These are phyloP conservation scores for Pyronema omphalodes DNA, from an alignment of 495 filamentous ascomycete genomes.

Conservation along the genomic window DNA sequence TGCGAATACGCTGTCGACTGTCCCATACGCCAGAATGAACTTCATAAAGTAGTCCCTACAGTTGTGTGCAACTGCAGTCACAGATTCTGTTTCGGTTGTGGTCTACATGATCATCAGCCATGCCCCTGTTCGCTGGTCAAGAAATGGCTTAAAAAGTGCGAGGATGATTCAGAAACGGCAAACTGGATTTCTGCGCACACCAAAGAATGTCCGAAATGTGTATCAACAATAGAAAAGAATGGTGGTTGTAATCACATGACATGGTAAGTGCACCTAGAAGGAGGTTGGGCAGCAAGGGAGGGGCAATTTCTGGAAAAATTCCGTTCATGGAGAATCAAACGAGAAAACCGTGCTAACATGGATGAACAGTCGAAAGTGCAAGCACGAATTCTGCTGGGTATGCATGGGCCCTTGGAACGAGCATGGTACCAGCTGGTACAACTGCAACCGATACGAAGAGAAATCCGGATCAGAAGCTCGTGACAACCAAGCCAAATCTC, in stretches of 20 bases:
- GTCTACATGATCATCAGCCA: slow-evolving; percentile 79
- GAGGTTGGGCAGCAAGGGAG: too few relatives aligned
- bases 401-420: slow-evolving; percentile 98
- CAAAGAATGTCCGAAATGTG: slow-evolving; percentile 90
- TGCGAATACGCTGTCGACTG: slow-evolving; percentile 88
- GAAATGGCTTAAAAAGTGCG: slow-evolving; percentile 95
- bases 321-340: too few relatives aligned
- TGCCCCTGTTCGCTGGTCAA: slow-evolving; percentile 82
- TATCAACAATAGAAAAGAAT: slow-evolving; percentile 97
- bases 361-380: slow-evolving; percentile 55
- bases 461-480: slow-evolving; percentile 80
- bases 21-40: slow-evolving; percentile 62
- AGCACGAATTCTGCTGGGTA: slow-evolving; percentile 99
- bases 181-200: slow-evolving; percentile 99
- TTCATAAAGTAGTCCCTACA: slow-evolving; percentile 69
- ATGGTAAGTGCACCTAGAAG: slow-evolving; percentile 29
- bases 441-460: slow-evolving; percentile 93
- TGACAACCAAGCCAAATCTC: slow-evolving; percentile 73
- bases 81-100: slow-evolving; percentile 91
- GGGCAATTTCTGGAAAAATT: too few relatives aligned
- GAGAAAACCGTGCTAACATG: background rate
- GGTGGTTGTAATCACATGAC: slow-evolving; percentile 99
- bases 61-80: slow-evolving; percentile 70
- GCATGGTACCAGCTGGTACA: slow-evolving; percentile 99
- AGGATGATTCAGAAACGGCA: slow-evolving; percentile 92